Conservation (phyloP, 2,329 filamentous ascomycete genomes). For the Trichoderma citrinoviride region DNA sequence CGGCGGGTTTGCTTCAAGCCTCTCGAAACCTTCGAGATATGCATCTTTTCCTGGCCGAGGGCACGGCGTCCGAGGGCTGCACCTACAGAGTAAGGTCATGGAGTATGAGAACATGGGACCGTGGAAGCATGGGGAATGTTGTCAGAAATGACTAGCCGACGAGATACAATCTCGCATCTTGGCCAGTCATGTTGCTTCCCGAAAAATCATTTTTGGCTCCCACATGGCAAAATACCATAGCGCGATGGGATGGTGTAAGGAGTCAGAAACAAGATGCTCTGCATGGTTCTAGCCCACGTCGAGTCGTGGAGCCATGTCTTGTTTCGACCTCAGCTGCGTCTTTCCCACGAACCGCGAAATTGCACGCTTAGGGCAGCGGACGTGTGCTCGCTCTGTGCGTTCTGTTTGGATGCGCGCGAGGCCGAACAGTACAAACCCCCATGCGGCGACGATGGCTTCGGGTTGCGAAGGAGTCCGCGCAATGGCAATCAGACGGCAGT, state of each 20-base stretch:
- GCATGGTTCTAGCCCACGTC: conserved; percentile 2
- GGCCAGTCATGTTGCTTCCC: conserved; percentile 16
- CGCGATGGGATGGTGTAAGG: conserved; percentile 9
- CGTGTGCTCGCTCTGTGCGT: neutral
- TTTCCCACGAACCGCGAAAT: neutral
- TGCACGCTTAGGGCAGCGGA: neutral
- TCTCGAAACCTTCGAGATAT: conserved; percentile 1
- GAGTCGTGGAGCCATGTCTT: neutral
- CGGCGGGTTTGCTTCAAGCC: conserved; percentile 1
- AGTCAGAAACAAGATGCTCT: neutral
- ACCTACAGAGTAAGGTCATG: neutral
- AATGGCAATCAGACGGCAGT: neutral
- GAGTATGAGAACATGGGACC: no score
- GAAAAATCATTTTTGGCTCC: conserved; percentile 13
- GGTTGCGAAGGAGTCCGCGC: neutral
- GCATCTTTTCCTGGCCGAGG: neutral
- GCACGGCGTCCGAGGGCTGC: neutral
- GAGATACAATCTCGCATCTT: conserved; percentile 18
- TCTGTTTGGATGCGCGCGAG: neutral
- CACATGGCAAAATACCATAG: conserved; percentile 18
- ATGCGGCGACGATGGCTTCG: neutral
- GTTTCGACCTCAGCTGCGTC: conserved; percentile 3
- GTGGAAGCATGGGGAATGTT: neutral
- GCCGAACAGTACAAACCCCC: neutral
- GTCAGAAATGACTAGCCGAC: conserved; percentile 3